Conservation (phyloP, 345 rosid species). For the Physaria fendleri region DNA sequence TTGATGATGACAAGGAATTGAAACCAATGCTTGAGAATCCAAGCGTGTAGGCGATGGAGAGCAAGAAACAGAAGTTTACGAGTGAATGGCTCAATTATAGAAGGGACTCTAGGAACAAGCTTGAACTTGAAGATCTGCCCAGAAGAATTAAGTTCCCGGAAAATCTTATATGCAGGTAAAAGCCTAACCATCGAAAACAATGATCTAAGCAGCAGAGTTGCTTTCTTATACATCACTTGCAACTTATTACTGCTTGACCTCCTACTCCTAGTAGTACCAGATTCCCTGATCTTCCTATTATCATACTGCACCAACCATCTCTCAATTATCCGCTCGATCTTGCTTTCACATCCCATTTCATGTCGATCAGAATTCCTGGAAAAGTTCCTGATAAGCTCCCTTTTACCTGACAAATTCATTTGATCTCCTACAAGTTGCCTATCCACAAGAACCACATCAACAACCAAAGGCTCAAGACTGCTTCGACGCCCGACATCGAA, state of each 20-base stretch:
- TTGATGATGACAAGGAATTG: conserved; percentile 43
- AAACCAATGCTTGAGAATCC: conserved; percentile 50
- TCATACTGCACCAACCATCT: conserved; percentile 89
- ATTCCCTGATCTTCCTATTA: conserved; percentile 51
- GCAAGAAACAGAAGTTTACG: conserved; percentile 58
- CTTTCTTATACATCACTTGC: conserved; percentile 85
- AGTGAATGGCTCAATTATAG: conserved; percentile 73
- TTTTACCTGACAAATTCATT: conserved; percentile 35
- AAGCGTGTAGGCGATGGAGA: conserved; percentile 83
- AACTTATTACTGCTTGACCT: conserved; percentile 52
- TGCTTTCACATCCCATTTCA: conserved; percentile 41
- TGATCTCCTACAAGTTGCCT: conserved; percentile 49
- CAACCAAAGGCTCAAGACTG: conserved; percentile 66
- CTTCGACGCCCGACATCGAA: conserved; percentile 66
- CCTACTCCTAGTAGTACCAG: conserved; percentile 43
- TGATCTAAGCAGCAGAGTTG: conserved; percentile 73
- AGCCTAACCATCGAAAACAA: conserved; percentile 81
- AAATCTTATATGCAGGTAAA: conserved; percentile 82
- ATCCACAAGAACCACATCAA: conserved; percentile 77
- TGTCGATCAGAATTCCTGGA: conserved; percentile 55
- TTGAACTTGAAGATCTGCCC: conserved; percentile 51
- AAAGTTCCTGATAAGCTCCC: conserved; percentile 40
- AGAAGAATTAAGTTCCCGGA: conserved; percentile 68
- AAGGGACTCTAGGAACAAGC: conserved; percentile 73
- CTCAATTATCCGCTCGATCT: conserved; percentile 71